Percentiles rank a stretch among this genome's conserved stretches.
Conservation (phyloP, 345 rosid species). For the Aquilaria malaccensis region DNA sequence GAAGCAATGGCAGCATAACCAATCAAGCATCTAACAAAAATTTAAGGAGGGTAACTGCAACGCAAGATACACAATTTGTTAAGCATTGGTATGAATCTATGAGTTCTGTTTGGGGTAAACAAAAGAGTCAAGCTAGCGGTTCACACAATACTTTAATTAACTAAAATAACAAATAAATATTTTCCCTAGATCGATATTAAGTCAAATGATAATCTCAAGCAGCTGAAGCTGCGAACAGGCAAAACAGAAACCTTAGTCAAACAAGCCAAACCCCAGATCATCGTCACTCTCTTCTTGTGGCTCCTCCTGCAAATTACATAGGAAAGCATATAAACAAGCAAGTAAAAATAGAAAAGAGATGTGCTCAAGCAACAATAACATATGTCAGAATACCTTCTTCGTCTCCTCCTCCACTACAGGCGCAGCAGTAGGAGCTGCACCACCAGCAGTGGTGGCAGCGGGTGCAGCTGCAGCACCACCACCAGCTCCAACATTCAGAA, state of each 20-base stretch:
- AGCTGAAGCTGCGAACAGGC: too few relatives aligned
- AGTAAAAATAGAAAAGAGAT: background rate
- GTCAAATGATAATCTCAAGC: too few relatives aligned
- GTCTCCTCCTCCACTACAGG: slow-evolving; percentile 42
- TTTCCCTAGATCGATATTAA: too few relatives aligned
- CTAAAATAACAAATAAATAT: too few relatives aligned
- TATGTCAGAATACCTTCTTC: slow-evolving; percentile 5
- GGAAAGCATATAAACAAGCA: background rate
- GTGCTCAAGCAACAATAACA: background rate
- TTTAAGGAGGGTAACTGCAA: too few relatives aligned
- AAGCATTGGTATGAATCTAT: too few relatives aligned
- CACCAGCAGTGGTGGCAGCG: slow-evolving; percentile 17
- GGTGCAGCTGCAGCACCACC: slow-evolving; percentile 31
- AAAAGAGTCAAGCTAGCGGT: too few relatives aligned
- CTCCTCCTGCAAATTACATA: slow-evolving; percentile 1
- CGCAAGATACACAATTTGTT: too few relatives aligned
- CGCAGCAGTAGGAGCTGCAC: slow-evolving; percentile 26
- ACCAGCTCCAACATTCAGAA: slow-evolving; percentile 43
- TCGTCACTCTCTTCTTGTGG: slow-evolving; percentile 6
- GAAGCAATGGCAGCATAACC: too few relatives aligned
- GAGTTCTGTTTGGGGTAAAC: too few relatives aligned
- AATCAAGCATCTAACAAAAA: too few relatives aligned
- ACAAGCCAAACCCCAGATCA: slow-evolving; percentile 3
- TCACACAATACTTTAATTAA: too few relatives aligned
- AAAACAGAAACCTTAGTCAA: background rate